Evolutionary conservation across 176 grass and related monocot species (phyloP).

Genomic region (Triticum monococcum): DNA sequence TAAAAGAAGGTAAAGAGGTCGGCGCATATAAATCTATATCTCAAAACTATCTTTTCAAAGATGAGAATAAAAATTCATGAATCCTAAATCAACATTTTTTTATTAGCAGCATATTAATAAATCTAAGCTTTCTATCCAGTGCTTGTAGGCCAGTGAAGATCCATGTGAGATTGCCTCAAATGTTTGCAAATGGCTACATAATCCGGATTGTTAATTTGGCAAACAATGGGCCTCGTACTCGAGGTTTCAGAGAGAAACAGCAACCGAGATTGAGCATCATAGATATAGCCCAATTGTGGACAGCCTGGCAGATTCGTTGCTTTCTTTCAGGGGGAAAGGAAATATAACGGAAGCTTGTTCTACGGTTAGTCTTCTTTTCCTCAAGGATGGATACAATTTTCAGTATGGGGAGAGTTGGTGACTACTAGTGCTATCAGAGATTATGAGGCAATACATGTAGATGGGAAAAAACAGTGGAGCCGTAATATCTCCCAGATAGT

Average conservation of each 20-base stretch:
- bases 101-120: not conserved
- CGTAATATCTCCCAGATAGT: not conserved
- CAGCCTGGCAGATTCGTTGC: not conserved
- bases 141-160: not conserved
- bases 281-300: not conserved
- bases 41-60: not conserved
- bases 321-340: not conserved
- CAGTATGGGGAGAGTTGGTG: not conserved
- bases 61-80: not conserved
- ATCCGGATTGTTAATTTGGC: not conserved
- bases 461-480: not conserved
- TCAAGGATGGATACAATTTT: not conserved
- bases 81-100: not conserved
- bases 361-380: not conserved
- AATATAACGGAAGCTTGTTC: not conserved
- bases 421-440: not conserved
- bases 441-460: not conserved
- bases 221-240: not conserved
- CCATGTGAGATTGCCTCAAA: not conserved
- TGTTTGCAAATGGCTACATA: not conserved
- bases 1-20: not conserved
- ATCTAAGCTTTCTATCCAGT: not conserved
- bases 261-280: not conserved
- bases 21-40: not conserved
- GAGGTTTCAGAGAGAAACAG: not conserved